phyloP scores from a whole-genome alignment of 202 grass and related monocot genomes.

The Alloteropsis angusta region DNA sequence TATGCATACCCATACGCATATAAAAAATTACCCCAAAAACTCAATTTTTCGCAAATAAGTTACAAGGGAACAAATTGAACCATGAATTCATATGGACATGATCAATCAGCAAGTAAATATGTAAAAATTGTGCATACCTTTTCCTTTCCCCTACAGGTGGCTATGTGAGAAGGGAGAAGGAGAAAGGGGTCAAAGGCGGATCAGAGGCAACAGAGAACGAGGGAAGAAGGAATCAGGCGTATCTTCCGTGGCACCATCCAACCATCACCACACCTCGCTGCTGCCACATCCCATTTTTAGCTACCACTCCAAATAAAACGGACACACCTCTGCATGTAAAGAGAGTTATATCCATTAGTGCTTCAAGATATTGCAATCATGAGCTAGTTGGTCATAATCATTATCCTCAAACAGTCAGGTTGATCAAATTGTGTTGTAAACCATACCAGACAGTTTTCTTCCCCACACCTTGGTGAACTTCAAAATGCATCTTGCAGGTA shows the following conservation, averaged over 20 bases:
- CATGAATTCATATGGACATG: neutral
- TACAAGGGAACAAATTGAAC: neutral
- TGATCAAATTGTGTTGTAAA: too few species aligned
- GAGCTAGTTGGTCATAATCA: neutral
- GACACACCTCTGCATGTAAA: neutral
- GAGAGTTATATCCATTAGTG: neutral
- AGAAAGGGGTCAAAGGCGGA: conserved; percentile 18
- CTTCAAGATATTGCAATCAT: neutral
- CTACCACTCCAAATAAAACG: conserved; percentile 3
- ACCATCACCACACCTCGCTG: neutral
- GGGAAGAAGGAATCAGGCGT: neutral
- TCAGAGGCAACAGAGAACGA: neutral
- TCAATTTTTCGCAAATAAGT: neutral
- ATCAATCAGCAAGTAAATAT: neutral
- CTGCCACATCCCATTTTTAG: conserved; percentile 23
- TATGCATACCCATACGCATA: neutral
- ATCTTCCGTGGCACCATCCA: neutral
- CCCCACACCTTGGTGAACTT: too few species aligned
- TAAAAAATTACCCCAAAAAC: neutral
- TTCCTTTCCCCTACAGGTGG: neutral
- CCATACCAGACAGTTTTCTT: too few species aligned
- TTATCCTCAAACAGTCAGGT: too few species aligned
- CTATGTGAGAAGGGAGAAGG: neutral
- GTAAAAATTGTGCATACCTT: neutral
- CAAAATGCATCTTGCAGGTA: too few species aligned